These are phyloP conservation scores for Neurospora terricola DNA, from an alignment of 495 filamentous ascomycete species.

Conservation along the genomic window DNA sequence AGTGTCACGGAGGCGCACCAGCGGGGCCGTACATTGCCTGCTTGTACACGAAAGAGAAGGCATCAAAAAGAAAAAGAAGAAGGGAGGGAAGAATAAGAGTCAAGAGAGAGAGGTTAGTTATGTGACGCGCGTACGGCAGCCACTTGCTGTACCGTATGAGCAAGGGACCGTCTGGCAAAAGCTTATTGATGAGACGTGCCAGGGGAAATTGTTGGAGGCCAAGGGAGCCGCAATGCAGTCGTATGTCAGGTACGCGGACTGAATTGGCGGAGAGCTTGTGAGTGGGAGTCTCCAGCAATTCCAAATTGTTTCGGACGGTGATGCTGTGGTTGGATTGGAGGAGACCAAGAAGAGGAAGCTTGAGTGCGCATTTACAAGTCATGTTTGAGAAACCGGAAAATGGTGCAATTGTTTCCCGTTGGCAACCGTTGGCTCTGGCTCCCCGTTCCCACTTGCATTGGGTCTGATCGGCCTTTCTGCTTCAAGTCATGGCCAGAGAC, in stretches of 20 bases:
- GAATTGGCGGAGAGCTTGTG: neutral
- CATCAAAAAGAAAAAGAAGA: constrained; percentile 7
- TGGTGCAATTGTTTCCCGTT: neutral
- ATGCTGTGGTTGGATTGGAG: neutral
- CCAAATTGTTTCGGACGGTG: neutral
- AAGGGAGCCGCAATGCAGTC: neutral
- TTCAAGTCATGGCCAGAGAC: neutral
- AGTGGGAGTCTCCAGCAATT: neutral
- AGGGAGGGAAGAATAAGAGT: neutral
- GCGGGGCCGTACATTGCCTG: constrained; percentile 13
- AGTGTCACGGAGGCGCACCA: constrained; percentile 24
- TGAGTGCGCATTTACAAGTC: neutral
- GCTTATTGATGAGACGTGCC: neutral
- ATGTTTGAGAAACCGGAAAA: neutral
- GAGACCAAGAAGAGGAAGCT: neutral
- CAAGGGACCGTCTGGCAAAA: neutral
- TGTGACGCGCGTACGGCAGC: neutral
- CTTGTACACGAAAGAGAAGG: constrained; percentile 6
- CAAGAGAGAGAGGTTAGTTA: neutral
- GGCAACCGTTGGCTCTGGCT: neutral
- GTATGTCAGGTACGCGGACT: neutral
- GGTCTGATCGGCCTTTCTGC: neutral
- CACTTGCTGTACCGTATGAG: neutral
- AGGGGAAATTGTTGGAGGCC: neutral
- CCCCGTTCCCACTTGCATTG: neutral